A percentile compares a stretch with the other conserved stretches of the same genome.
Evolutionary conservation across 1,284 basidiomycete species (phyloP).

Genomic region (Singerocomus inundabilis): DNA sequence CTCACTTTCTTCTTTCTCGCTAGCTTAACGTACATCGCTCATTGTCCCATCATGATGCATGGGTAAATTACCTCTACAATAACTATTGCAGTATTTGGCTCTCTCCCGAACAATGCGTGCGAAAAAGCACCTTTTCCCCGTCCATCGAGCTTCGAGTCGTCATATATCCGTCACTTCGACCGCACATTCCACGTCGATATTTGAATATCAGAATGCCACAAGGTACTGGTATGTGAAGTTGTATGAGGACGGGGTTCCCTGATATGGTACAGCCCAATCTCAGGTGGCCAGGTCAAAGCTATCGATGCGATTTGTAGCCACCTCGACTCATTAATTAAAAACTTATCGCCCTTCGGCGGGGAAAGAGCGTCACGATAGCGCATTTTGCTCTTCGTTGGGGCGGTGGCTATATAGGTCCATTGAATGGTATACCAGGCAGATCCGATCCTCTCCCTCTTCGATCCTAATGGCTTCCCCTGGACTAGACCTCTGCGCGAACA

Average conservation of each 20-base stretch:
- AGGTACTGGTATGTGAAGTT: not conserved
- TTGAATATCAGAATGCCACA: not conserved
- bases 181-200: not conserved
- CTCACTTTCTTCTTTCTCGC: too few relatives aligned
- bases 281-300: too few relatives aligned
- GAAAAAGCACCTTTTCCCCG: not conserved
- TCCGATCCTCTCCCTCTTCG: not conserved
- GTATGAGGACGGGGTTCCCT: not conserved
- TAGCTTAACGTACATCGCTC: too few relatives aligned
- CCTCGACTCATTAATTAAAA: conserved; percentile 5
- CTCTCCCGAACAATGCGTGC: not conserved
- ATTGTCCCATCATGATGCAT: not conserved
- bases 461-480: conserved; percentile 1
- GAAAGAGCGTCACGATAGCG: not conserved
- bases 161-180: not conserved
- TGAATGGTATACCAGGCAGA: not conserved
- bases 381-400: not conserved
- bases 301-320: not conserved
- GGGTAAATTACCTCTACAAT: not conserved
- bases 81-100: too few relatives aligned
- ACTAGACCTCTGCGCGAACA: not conserved
- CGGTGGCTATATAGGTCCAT: conserved; percentile 4
- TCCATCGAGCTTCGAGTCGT: not conserved
- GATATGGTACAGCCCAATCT: not conserved
- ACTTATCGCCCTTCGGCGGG: not conserved